phyloP scores from a whole-genome alignment of 257 asterid species.

The Solanum habrochaites region DNA sequence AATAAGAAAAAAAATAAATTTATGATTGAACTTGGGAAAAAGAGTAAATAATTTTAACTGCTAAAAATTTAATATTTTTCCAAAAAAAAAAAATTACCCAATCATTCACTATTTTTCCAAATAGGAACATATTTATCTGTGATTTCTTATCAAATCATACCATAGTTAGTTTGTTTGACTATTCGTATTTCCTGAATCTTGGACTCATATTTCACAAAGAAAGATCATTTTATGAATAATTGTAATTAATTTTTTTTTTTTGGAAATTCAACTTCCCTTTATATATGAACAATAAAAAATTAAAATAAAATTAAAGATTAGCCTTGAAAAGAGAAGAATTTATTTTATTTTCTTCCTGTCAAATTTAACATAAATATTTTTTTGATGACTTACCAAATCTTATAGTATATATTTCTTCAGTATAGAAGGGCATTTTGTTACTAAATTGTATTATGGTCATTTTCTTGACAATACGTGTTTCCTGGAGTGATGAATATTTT shows the following conservation, averaged over 20 bases:
- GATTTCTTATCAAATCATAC: background rate
- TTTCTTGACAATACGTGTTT: background rate
- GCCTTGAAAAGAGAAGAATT: background rate
- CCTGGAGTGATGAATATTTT: background rate
- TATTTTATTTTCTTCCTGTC: background rate
- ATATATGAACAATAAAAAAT: background rate
- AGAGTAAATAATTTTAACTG: background rate
- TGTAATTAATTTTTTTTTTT: background rate
- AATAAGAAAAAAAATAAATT: no score
- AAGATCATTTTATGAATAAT: background rate
- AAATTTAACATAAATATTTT: no score
- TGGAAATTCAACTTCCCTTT: background rate
- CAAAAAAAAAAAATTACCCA: background rate
- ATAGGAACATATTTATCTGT: background rate
- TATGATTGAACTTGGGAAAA: background rate
- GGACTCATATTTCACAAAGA: background rate
- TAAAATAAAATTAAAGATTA: background rate
- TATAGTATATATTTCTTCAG: background rate
- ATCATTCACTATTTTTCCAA: background rate
- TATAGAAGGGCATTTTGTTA: background rate
- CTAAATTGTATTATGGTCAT: background rate
- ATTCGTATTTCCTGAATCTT: background rate
- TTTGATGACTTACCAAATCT: background rate
- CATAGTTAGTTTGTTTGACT: background rate
- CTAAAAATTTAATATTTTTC: background rate